Evolutionary conservation across 2,329 filamentous ascomycete species (phyloP).

Genomic region (Dactylonectria macrodidyma): DNA sequence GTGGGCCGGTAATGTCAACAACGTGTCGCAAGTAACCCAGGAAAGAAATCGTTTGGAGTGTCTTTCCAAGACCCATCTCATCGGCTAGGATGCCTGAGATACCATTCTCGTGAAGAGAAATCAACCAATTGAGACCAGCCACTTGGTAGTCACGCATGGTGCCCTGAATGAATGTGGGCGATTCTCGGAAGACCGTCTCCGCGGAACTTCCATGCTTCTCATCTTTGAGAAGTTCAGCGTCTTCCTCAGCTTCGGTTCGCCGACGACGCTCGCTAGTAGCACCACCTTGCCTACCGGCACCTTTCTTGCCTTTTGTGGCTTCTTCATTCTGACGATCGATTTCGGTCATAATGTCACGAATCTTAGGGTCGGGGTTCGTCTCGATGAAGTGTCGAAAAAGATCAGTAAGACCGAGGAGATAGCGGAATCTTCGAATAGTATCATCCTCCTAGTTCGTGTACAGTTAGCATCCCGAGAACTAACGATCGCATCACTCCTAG

Average conservation of each 20-base stretch:
- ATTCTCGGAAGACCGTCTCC: conserved; percentile 94
- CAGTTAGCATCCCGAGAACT: conserved; percentile 22
- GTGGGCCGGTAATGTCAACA: conserved; percentile 89
- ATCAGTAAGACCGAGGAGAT: conserved; percentile 94
- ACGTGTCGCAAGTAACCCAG: conserved; percentile 94
- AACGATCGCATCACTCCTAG: conserved; percentile 16
- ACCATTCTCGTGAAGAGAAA: conserved; percentile 97
- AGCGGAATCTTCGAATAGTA: conserved; percentile 93
- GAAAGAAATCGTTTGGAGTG: conserved; percentile 96
- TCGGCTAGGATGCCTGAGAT: conserved; percentile 98
- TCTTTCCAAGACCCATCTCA: conserved; percentile 99
- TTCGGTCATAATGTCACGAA: conserved; percentile 93
- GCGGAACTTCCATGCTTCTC: conserved; percentile 90
- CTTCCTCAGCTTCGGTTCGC: conserved; percentile 97
- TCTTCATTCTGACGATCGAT: conserved; percentile 95
- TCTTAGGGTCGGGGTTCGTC: conserved; percentile 94
- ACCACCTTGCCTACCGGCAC: conserved; percentile 84
- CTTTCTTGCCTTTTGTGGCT: conserved; percentile 79
- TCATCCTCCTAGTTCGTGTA: conserved; percentile 82
- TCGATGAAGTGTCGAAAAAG: conserved; percentile 99
- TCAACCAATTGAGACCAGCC: conserved; percentile 95
- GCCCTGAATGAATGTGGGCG: conserved; percentile 89
- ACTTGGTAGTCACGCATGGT: conserved; percentile 97
- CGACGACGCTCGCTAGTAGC: conserved; percentile 84
- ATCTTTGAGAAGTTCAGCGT: conserved; percentile 88